Base-by-base conservation (phyloP, 345 rosid genomes). In the Mangifera indica region DNA sequence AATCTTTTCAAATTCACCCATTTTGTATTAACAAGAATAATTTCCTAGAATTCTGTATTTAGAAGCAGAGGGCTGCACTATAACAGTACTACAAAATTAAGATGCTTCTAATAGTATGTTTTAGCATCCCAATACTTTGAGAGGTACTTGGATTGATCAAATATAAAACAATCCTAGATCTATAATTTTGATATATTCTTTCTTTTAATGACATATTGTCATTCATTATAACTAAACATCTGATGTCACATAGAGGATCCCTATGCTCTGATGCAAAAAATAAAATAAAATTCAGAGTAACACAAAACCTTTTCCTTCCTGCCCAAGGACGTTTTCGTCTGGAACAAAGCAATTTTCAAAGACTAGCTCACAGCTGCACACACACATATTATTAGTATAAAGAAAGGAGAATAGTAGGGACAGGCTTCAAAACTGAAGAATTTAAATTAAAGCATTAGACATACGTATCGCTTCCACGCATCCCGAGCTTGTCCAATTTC, bases 391-490 rank as follows among this genome's bases (percentile, higher is more conserved):
- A 51, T 88, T 71, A 88, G 79, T 72, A 67, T 45, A 15, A 55
- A 63, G 74, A 71, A 57, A 59, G 71, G 72, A 49, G 72, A 9
- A 13, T 58, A 32, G 72, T 34, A 67, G 58, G 49, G 55, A 22
- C 46, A 29, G 70, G 72, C 17, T 57, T 24, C 10, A 60, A 70
- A 77, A 73, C 54, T 65, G 32, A 75, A 12, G 76, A 69, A 7
- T 71, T 55, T 63, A 64, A 37, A 65, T 14, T 9, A 73, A 52
- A 78, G 72, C 46, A 74, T 57, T 61, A 60, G 54, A 55, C 83
- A 62, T 86, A 94, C 95, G 97, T 94, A 78, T 94, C 98, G 60
- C 98, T 92, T 84, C 98, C 98, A 22, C 97, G 88, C 97, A 94
- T 94, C 69, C 98, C 97, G 56, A 90, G 97, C 81, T 92, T 94